Percentiles rank a stretch among this genome's conserved stretches.
Conservation (phyloP, 306 rosid genomes). For the Lupinus albus region DNA sequence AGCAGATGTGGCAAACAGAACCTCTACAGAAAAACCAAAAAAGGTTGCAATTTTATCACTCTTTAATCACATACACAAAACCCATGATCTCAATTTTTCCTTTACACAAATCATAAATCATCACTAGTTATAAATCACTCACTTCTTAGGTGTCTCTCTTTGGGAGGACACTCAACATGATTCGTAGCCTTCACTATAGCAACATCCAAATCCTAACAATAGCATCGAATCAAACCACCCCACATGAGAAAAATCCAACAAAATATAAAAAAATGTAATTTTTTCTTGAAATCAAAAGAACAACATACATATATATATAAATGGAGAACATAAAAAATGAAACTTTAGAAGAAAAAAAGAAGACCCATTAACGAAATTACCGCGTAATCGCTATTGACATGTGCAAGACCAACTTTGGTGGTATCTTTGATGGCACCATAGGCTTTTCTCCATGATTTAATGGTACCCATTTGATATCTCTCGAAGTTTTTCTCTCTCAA, state of each 20-base stretch:
- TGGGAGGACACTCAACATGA: slow-evolving; percentile 97
- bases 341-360: neutral
- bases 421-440: slow-evolving; percentile 92
- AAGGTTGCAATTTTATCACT: slow-evolving; percentile 13
- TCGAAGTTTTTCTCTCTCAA: slow-evolving; percentile 41
- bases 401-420: slow-evolving; percentile 99
- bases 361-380: slow-evolving; percentile 3
- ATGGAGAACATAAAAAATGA: neutral
- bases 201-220: slow-evolving; percentile 96
- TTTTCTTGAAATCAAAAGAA: slow-evolving; percentile 11
- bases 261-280: neutral
- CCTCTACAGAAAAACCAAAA: slow-evolving; percentile 36
- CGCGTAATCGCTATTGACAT: slow-evolving; percentile 99
- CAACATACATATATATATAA: slow-evolving; percentile 34
- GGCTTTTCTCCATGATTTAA: slow-evolving; percentile 96
- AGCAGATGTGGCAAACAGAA: slow-evolving; percentile 76
- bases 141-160: slow-evolving; percentile 95
- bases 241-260: slow-evolving; percentile 24
- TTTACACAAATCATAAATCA: too few species aligned
- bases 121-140: slow-evolving; percentile 35
- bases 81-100: slow-evolving; percentile 23
- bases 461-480: slow-evolving; percentile 82
- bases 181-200: slow-evolving; percentile 98
- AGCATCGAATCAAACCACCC: slow-evolving; percentile 38
- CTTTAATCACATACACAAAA: slow-evolving; percentile 6